Percentiles rank a stretch among this genome's conserved stretches.
Evolutionary conservation across 169 alveolate genomes (phyloP).

Genomic region (Babesia gibsoni): DNA sequence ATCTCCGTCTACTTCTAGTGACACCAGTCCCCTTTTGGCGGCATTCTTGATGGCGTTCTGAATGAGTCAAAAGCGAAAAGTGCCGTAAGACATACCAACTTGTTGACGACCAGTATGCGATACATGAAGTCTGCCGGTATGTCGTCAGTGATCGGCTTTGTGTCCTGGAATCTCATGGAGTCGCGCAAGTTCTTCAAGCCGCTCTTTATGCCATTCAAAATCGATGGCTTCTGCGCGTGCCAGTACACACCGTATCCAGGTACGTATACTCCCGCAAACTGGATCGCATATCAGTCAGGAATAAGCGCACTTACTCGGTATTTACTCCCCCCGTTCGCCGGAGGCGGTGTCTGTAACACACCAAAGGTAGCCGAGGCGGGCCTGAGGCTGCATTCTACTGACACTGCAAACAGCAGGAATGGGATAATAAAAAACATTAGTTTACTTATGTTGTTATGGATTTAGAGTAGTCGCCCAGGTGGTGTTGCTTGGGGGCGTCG

Average conservation of each 20-base stretch:
- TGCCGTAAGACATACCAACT: not conserved
- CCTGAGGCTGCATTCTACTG: constrained; percentile 10
- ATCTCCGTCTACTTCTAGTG: not conserved
- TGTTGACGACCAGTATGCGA: constrained; percentile 12
- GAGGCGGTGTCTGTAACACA: constrained; percentile 48
- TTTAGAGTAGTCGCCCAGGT: constrained; percentile 13
- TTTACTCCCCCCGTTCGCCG: not conserved
- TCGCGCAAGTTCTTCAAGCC: not conserved
- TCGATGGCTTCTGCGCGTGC: constrained; percentile 23
- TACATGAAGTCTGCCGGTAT: constrained; percentile 17
- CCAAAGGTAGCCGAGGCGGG: constrained; percentile 45
- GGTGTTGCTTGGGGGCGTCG: constrained; percentile 33
- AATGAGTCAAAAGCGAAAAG: not conserved
- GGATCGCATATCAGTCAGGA: not conserved
- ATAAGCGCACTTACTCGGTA: constrained; percentile 6
- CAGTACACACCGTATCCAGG: constrained; percentile 45
- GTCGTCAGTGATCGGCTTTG: constrained; percentile 5
- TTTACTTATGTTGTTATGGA: not conserved
- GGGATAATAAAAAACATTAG: not conserved
- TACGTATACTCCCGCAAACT: constrained; percentile 56
- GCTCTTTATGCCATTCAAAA: not conserved
- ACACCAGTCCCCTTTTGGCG: constrained; percentile 21
- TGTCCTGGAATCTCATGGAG: constrained; percentile 8
- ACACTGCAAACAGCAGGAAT: not conserved
- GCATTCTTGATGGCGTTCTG: constrained; percentile 53